Conservation (phyloP, 192 early-diverging fungal species). For the Backusella tuberculispora region DNA sequence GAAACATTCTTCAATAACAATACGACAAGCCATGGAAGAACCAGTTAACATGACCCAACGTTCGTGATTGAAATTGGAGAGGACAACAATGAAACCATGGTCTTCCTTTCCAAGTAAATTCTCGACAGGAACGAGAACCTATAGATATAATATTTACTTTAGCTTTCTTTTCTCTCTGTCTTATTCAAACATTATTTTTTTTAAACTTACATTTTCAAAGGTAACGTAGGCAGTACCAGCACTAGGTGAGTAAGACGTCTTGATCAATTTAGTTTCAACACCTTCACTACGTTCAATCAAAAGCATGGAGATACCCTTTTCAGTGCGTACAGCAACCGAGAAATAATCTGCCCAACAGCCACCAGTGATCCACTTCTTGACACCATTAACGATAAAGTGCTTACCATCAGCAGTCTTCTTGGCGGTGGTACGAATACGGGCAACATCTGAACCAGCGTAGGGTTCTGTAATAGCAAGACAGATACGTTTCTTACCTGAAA, state of each 20-base stretch:
- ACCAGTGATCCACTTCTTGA: conserved; percentile 87
- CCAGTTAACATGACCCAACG: conserved; percentile 57
- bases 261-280: conserved; percentile 64
- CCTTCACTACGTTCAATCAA: conserved; percentile 66
- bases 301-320: conserved; percentile 66
- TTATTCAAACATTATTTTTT: neutral
- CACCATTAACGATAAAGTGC: conserved; percentile 82
- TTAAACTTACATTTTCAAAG: conserved; percentile 58
- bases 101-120: conserved; percentile 70
- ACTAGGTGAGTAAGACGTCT: conserved; percentile 65
- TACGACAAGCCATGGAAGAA: conserved; percentile 38
- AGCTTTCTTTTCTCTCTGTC: neutral
- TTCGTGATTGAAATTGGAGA: conserved; percentile 79
- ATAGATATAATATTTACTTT: neutral
- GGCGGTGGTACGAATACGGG: conserved; percentile 70
- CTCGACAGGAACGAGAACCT: conserved; percentile 70
- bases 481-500: conserved; percentile 77
- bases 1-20: conserved; percentile 63
- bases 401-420: conserved; percentile 67
- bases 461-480: conserved; percentile 87
- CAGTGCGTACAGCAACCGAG: conserved; percentile 38
- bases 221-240: conserved; percentile 68
- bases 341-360: conserved; percentile 50
- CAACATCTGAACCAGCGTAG: conserved; percentile 74
- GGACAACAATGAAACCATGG: conserved; percentile 67